Percentiles rank a stretch among this genome's conserved stretches.
Evolutionary conservation across 257 asterid genomes (phyloP).

Genomic region (Przewalskia tangutica): DNA sequence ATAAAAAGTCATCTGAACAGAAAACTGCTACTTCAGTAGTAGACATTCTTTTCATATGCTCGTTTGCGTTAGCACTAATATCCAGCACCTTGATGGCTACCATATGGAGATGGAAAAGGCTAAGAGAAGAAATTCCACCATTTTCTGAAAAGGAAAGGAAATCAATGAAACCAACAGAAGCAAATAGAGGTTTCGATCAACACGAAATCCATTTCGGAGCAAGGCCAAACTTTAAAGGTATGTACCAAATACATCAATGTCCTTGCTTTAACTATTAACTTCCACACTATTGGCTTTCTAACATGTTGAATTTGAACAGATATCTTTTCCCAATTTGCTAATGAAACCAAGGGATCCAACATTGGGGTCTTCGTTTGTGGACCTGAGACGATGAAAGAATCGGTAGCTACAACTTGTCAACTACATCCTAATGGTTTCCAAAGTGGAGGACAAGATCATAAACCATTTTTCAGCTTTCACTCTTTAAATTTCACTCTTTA

Average conservation of each 20-base stretch:
- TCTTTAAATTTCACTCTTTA: constrained; percentile 63
- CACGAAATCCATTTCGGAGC: constrained; percentile 63
- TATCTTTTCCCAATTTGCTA: constrained; percentile 26
- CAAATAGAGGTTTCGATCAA: constrained; percentile 25
- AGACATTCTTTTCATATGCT: constrained; percentile 48
- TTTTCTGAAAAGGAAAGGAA: constrained; percentile 24
- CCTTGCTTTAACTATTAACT: neutral
- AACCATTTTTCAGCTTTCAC: constrained; percentile 47
- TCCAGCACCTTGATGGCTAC: constrained; percentile 28
- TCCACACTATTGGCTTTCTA: neutral
- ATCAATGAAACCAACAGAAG: constrained; percentile 24
- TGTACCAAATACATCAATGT: neutral
- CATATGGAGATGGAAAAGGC: constrained; percentile 38
- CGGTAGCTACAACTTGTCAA: constrained; percentile 49
- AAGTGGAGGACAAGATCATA: constrained; percentile 22
- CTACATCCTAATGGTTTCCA: constrained; percentile 11
- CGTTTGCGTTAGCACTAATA: constrained; percentile 41
- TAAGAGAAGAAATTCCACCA: constrained; percentile 22
- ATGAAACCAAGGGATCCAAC: constrained; percentile 39
- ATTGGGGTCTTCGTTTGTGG: constrained; percentile 76
- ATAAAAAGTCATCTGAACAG: constrained; percentile 23
- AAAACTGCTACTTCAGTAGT: constrained; percentile 39
- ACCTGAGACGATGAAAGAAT: constrained; percentile 62
- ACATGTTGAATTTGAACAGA: constrained; percentile 30
- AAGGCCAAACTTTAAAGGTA: constrained; percentile 81